phyloP scores from a whole-genome alignment of 129 eudicot species.

The Heracleum sosnowskyi region DNA sequence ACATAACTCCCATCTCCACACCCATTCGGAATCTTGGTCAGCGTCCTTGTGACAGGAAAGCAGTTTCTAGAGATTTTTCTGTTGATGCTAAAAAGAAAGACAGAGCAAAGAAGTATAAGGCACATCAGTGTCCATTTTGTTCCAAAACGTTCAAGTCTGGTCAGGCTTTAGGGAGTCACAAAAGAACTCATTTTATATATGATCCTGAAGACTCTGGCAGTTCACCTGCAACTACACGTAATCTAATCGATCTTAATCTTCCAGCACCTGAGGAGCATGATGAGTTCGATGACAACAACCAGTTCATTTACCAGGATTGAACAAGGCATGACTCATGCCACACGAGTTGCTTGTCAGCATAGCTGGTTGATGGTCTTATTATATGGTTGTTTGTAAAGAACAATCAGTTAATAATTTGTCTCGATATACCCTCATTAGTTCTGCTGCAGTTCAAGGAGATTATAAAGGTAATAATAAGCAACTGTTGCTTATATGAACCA shows the following conservation, averaged over 20 bases:
- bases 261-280: slow-evolving; percentile 70
- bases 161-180: slow-evolving; percentile 98
- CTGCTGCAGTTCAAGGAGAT: slow-evolving; percentile 4
- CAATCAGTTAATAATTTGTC: slow-evolving; percentile 2
- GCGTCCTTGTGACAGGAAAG: slow-evolving; percentile 18
- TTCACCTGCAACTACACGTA: slow-evolving; percentile 20
- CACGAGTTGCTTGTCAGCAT: not conserved
- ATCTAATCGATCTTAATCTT: slow-evolving; percentile 73
- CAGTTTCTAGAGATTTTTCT: slow-evolving; percentile 27
- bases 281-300: slow-evolving; percentile 20
- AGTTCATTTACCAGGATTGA: slow-evolving; percentile 15
- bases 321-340: not conserved
- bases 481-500: not conserved
- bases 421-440: slow-evolving; percentile 9
- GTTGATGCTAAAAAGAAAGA: slow-evolving; percentile 24
- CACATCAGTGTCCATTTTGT: slow-evolving; percentile 81
- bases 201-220: slow-evolving; percentile 36
- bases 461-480: not conserved
- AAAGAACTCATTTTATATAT: slow-evolving; percentile 72
- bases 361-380: not conserved
- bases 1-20: slow-evolving; percentile 10
- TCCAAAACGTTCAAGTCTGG: slow-evolving; percentile 78
- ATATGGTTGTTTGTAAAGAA: slow-evolving; percentile 12
- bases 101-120: slow-evolving; percentile 57
- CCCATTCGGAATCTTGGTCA: slow-evolving; percentile 2